Evolutionary conservation across 2,329 filamentous ascomycete genomes (phyloP), one percentile per base, ranked within the genome.

Genomic region (Neocatenulostroma microsporum): DNA sequence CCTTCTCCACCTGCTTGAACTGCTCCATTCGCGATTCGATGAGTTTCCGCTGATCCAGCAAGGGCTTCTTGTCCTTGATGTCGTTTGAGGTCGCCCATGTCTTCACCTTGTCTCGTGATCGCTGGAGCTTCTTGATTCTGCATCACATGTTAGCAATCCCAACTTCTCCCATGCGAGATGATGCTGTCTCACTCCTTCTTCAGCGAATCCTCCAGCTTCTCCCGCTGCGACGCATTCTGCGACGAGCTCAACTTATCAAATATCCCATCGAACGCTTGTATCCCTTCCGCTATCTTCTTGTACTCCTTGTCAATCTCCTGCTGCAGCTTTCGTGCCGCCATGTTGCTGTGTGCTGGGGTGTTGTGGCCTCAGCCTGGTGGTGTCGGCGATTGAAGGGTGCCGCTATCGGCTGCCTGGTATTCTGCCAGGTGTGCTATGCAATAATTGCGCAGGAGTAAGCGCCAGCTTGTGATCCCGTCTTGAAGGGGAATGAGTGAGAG

Each of bases 1-100:
- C 91, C 72, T 98, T 98, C 66, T 98, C 91, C 36, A 98, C 91
- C n/a, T 88, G 89, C 70, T 98, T 98, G 76, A 98, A 98, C 56
- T 86, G 87, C 68, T 98, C 91, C 91, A 98, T 98, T 84, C 89
- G 82, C 85, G 88, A 94, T 74, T 98, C 91, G 65, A 98, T 98
- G 62, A 93, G 75, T 68, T 88, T 91, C 61, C 91, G 78, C 64
- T 98, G 81, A 57, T 98, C 91, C 57, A 95, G 68, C 60, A 98
- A 68, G 53, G 89, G 89, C 62, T 84, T 83, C 73, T 98, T 98
- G 72, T 98, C 91, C 73, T 98, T 98, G 76, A 98, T 94, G 62
- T 98, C 91, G 70, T 94, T 94, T 66, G 85, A 88, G 40, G 87
- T 84, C 3, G 89, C 88, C 91, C 91, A 98, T 74, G 89, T 93